These are phyloP conservation scores for Calamus simplicifolius DNA, from an alignment of 176 grass and related monocot species.

Conservation along the genomic window DNA sequence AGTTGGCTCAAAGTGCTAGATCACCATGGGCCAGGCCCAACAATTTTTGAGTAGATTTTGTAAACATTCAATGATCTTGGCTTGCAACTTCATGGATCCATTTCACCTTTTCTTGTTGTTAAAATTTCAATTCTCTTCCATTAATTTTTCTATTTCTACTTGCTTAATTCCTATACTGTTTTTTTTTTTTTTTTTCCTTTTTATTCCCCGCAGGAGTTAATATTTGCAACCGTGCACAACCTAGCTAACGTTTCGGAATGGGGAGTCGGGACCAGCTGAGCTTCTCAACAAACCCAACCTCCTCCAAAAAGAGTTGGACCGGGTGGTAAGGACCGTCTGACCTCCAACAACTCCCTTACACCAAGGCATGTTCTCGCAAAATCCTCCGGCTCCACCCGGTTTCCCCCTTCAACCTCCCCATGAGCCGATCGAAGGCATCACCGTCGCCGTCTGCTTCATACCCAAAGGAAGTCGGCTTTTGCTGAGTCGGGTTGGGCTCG, in stretches of 20 bases:
- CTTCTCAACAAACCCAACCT: slow-evolving; percentile 26
- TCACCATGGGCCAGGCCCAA: too few relatives aligned
- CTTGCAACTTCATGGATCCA: too few relatives aligned
- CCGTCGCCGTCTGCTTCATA: slow-evolving; percentile 22
- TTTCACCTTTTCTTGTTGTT: too few relatives aligned
- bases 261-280: slow-evolving; percentile 21
- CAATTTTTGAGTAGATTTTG: too few relatives aligned
- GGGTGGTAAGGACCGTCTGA: slow-evolving; percentile 10
- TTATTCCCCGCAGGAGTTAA: slow-evolving; percentile 3
- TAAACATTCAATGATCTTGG: too few relatives aligned
- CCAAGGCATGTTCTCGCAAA: slow-evolving; percentile 26
- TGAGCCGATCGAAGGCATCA: slow-evolving; percentile 19
- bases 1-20: too few relatives aligned
- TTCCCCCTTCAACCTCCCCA: slow-evolving; percentile 36
- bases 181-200: too few relatives aligned
- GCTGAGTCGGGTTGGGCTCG: slow-evolving; percentile 20
- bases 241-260: slow-evolving; percentile 29
- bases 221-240: slow-evolving; percentile 17
- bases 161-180: too few relatives aligned
- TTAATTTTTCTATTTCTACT: too few relatives aligned
- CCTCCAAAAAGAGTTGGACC: slow-evolving; percentile 26
- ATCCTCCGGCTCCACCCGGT: slow-evolving; percentile 37
- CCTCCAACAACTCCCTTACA: slow-evolving; percentile 20
- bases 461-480: slow-evolving; percentile 30
- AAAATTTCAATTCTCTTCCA: too few relatives aligned